Evolutionary conservation across 2,329 filamentous ascomycete species (phyloP).

Genomic region (Hortaea werneckii): DNA sequence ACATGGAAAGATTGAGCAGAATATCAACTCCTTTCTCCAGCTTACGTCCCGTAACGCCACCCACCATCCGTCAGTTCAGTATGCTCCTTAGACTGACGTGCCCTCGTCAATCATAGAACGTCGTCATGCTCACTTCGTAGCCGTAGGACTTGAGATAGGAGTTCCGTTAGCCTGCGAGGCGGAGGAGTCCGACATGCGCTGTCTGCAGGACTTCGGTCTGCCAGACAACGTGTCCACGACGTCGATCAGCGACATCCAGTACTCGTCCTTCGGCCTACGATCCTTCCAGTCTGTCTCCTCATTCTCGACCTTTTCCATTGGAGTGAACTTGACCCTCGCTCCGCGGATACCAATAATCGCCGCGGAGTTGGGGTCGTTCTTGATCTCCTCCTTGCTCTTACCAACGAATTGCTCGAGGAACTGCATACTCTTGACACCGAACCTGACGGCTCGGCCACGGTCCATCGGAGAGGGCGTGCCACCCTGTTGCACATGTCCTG

Average conservation of each 20-base stretch:
- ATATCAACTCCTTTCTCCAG: not conserved
- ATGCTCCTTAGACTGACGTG: no score
- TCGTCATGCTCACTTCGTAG: not conserved
- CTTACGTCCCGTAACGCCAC: not conserved
- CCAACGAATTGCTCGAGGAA: constrained; percentile 72
- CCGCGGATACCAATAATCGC: constrained; percentile 88
- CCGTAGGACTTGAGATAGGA: not conserved
- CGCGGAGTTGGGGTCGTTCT: constrained; percentile 61
- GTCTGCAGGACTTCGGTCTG: constrained; percentile 31
- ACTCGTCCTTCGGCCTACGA: constrained; percentile 70
- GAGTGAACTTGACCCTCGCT: constrained; percentile 75
- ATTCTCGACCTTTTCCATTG: constrained; percentile 71
- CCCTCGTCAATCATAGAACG: not conserved
- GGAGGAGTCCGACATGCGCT: constrained; percentile 5
- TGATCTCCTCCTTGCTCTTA: constrained; percentile 56
- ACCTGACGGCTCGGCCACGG: constrained; percentile 77
- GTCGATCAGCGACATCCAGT: constrained; percentile 72
- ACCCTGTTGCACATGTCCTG: constrained; percentile 89
- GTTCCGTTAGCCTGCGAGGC: constrained; percentile 7
- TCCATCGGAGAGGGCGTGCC: constrained; percentile 93
- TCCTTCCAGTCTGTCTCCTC: constrained; percentile 89
- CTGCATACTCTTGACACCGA: constrained; percentile 90
- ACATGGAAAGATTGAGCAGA: not conserved
- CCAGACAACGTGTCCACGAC: constrained; percentile 80
- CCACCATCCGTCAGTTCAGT: not conserved